Conservation (phyloP, 495 filamentous ascomycete species). For the Podospora australis region DNA sequence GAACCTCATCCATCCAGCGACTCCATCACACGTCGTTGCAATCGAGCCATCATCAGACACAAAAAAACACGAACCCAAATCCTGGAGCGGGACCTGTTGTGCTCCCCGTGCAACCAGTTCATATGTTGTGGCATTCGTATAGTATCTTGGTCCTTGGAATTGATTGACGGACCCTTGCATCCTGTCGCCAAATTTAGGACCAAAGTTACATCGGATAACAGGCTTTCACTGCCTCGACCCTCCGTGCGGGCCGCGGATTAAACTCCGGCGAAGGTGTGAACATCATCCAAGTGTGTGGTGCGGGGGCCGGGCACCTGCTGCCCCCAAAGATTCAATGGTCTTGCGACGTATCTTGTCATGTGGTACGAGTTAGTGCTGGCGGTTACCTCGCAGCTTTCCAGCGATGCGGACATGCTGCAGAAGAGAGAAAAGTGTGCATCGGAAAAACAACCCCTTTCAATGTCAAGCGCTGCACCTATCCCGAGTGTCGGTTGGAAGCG, state of each 20-base stretch:
- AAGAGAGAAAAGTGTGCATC: background rate
- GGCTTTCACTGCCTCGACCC: background rate
- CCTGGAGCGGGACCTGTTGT: no score
- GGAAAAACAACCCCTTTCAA: background rate
- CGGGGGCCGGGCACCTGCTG: background rate
- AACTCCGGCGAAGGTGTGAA: constrained; percentile 3
- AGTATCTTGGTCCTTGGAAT: constrained; percentile 4
- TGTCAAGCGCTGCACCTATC: background rate
- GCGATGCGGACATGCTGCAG: constrained; percentile 1
- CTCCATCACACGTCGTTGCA: background rate
- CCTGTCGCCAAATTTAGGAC: constrained; percentile 7
- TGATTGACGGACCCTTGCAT: constrained; percentile 7
- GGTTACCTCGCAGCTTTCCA: constrained; percentile 1
- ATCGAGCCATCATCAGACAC: background rate
- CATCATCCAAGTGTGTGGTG: background rate
- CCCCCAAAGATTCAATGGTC: background rate
- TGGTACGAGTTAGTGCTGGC: no score
- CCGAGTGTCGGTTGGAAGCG: background rate
- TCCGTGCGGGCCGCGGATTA: constrained; percentile 6
- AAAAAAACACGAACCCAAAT: no score
- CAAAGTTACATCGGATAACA: constrained; percentile 1
- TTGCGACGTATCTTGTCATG: background rate
- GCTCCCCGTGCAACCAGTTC: constrained; percentile 1
- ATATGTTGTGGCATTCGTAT: background rate
- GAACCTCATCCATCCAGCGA: background rate